Evolutionary conservation across 139 green algal species (phyloP), one percentile per base, ranked within the genome.

Genomic region (Haematococcus lacustris): DNA sequence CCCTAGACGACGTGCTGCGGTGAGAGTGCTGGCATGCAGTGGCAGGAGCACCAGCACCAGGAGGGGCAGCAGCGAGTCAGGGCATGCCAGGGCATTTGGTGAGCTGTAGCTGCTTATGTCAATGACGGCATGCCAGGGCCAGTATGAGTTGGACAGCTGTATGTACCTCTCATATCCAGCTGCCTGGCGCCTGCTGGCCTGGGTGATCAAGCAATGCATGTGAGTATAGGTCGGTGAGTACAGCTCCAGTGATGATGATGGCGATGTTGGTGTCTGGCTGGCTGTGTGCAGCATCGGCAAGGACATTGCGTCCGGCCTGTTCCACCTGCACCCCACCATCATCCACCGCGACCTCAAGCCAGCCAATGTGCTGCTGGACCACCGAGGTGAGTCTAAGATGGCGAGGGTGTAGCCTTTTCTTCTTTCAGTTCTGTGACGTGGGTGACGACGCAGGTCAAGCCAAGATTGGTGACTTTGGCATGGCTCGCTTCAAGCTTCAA

Each of bases 271-370:
- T n/a, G n/a, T n/a, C n/a, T n/a, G n/a, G n/a, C n/a, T n/a, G n/a
- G n/a, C n/a, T n/a, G n/a, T n/a, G n/a, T 59, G 67, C 47, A 72
- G 53, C 3, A 80, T 87, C 51, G 75, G 67, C 25, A 38, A 50
- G 35, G 88, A 92, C 68, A 81, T 94, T n/a, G 84, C 86, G 1
- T 57, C 69, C 2, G 89, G 81, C 7, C 82, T 94, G 82, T 70
- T 76, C 41, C 89, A 91, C 74, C 76, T 96, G 74, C 90, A 96
- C 71, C 70, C 82, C 68, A 69, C 88, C 30, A 90, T 83, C 37
- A 66, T 90, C 2, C 71, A 80, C 32, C 51, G 82, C 23, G 78
- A 83, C 70, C 51, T 74, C 13, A 83, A 85, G 65, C 77, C 77
- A 25, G 76, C 85, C 34, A 84, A 90, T 61, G 85, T 93, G 66